A percentile compares a stretch with the other conserved stretches of the same genome.
phyloP scores from a whole-genome alignment of 257 asterid genomes.

The Solanum microdontum region DNA sequence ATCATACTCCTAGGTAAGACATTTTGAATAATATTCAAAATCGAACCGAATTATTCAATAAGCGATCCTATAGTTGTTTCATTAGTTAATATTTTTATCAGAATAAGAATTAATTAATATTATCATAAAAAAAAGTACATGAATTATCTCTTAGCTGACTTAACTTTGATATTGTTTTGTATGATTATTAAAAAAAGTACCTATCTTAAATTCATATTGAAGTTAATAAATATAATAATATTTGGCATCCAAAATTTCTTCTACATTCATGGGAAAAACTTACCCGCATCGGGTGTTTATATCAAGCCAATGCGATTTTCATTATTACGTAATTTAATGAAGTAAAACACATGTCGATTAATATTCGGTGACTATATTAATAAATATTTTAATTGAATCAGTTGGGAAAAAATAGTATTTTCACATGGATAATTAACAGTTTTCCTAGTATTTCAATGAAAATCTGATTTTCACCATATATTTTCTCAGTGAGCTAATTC shows the following conservation, averaged over 20 bases:
- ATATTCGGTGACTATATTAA: too few species aligned
- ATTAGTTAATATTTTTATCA: neutral
- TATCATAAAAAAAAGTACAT: neutral
- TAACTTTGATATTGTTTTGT: neutral
- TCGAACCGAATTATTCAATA: neutral
- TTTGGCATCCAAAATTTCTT: neutral
- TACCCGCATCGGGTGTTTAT: too few species aligned
- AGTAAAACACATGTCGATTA: too few species aligned
- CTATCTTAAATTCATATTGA: neutral
- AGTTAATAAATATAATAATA: neutral
- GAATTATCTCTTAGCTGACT: neutral
- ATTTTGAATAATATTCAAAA: neutral
- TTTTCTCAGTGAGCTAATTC: rapidly evolving
- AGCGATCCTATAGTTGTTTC: neutral
- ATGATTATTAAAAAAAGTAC: too few species aligned
- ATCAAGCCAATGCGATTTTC: too few species aligned
- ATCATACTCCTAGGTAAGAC: neutral
- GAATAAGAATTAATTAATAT: neutral
- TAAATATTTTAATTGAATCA: too few species aligned
- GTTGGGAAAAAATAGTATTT: too few species aligned
- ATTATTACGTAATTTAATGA: too few species aligned
- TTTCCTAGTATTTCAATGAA: too few species aligned
- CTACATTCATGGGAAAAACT: neutral
- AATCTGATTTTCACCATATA: rapidly evolving
- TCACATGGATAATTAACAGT: neutral